Percentiles rank a stretch among this genome's conserved stretches.
phyloP scores from a whole-genome alignment of 169 alveolate species.

The Babesia ovata region DNA sequence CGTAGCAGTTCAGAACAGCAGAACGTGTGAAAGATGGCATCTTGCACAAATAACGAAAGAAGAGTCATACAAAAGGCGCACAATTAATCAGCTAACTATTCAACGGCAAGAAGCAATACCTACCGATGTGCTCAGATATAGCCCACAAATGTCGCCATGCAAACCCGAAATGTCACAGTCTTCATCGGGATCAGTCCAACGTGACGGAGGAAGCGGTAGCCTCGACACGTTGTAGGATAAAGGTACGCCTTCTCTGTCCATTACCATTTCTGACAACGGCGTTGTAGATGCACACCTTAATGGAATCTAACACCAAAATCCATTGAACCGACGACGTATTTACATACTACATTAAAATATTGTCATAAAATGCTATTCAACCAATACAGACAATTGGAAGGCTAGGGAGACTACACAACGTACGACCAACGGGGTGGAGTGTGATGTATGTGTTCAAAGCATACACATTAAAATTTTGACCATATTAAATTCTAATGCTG shows the following conservation, averaged over 20 bases:
- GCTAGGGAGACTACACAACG: too few relatives aligned
- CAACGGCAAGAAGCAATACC: not conserved
- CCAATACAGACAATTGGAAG: too few relatives aligned
- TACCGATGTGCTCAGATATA: conserved; percentile 19
- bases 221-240: conserved; percentile 6
- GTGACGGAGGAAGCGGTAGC: not conserved
- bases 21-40: not conserved
- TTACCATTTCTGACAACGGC: not conserved
- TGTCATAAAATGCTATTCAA: too few relatives aligned
- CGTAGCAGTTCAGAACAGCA: not conserved
- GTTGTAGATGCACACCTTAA: too few relatives aligned
- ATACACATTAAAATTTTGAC: too few relatives aligned
- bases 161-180: not conserved
- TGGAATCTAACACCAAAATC: too few relatives aligned
- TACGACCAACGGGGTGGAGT: too few relatives aligned
- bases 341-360: too few relatives aligned
- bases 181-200: not conserved
- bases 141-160: not conserved
- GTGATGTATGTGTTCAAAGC: too few relatives aligned
- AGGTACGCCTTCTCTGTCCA: not conserved
- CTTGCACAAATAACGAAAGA: not conserved
- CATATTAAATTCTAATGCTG: too few relatives aligned
- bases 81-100: too few relatives aligned
- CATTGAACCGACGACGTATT: too few relatives aligned
- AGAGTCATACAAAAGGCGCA: not conserved